phyloP scores from a whole-genome alignment of 1,139 yeast genomes.

The Sugiyamaella japonica region DNA sequence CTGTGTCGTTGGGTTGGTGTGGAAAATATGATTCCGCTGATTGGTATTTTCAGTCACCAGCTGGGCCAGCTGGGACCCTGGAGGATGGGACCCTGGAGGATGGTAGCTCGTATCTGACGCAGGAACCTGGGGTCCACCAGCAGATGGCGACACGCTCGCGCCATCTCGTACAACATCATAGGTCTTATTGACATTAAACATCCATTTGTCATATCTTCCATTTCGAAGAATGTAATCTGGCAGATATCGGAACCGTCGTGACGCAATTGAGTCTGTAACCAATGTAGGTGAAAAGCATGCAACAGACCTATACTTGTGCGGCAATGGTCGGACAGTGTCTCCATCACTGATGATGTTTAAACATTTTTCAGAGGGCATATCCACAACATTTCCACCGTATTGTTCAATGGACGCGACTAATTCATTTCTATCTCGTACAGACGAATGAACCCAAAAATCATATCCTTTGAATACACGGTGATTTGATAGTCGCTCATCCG shows the following conservation, averaged over 20 bases:
- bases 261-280: not conserved
- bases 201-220: conserved; percentile 3
- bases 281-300: conserved; percentile 7
- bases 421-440: conserved; percentile 12
- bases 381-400: conserved; percentile 7
- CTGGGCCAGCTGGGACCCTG: no score
- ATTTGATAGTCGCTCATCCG: not conserved
- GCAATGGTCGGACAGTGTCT: conserved; percentile 1
- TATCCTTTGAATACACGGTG: not conserved
- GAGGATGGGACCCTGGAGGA: not conserved
- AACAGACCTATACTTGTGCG: conserved; percentile 1
- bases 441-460: conserved; percentile 14
- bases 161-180: not conserved
- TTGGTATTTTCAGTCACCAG: no score
- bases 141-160: not conserved
- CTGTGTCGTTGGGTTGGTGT: not conserved
- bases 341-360: conserved; percentile 10
- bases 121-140: not conserved
- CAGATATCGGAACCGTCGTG: not conserved
- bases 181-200: not conserved
- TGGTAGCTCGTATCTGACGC: not conserved
- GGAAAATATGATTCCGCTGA: not conserved
- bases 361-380: not conserved
- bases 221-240: conserved; percentile 1
- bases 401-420: conserved; percentile 3